Evolutionary conservation across 108 stramenopile genomes (phyloP).

Genomic region (Nitzschia sp.): DNA sequence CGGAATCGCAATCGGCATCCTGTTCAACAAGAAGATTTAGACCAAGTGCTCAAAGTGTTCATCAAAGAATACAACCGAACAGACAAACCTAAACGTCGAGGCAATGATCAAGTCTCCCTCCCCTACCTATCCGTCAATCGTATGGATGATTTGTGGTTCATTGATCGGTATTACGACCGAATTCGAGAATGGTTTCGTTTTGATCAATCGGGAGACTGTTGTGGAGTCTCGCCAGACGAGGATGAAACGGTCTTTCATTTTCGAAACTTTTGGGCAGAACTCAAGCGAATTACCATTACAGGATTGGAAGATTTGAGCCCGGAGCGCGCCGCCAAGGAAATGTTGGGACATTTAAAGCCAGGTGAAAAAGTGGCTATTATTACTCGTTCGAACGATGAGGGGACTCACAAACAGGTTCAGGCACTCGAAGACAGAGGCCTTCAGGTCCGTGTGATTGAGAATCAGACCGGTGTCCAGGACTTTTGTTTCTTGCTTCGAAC

Average conservation of each 20-base stretch:
- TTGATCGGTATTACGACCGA: conserved; percentile 21
- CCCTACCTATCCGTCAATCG: conserved; percentile 5
- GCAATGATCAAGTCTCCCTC: not conserved
- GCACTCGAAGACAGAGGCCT: conserved; percentile 37
- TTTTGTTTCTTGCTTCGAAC: conserved; percentile 55
- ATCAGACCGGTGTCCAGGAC: conserved; percentile 44
- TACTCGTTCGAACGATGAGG: conserved; percentile 10
- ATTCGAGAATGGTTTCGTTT: conserved; percentile 32
- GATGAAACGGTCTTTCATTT: conserved; percentile 55
- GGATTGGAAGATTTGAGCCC: conserved; percentile 58
- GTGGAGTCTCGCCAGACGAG: conserved; percentile 24
- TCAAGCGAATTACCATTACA: not conserved
- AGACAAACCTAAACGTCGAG: conserved; percentile 7
- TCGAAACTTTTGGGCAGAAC: conserved; percentile 43
- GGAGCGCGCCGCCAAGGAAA: conserved; percentile 20
- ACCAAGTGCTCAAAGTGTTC: not conserved
- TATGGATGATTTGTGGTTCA: conserved; percentile 21
- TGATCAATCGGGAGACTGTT: conserved; percentile 26
- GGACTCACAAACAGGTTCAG: conserved; percentile 19
- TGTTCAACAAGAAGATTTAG: not conserved
- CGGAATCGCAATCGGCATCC: conserved; percentile 1
- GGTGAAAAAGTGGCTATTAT: conserved; percentile 54
- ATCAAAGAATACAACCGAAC: not conserved
- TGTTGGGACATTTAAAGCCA: conserved; percentile 33
- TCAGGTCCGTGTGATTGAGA: conserved; percentile 33